A percentile compares a stretch with the other conserved stretches of the same genome.
phyloP scores from a whole-genome alignment of 2,329 filamentous ascomycete species.

The Aspergillus quadrilineatus region DNA sequence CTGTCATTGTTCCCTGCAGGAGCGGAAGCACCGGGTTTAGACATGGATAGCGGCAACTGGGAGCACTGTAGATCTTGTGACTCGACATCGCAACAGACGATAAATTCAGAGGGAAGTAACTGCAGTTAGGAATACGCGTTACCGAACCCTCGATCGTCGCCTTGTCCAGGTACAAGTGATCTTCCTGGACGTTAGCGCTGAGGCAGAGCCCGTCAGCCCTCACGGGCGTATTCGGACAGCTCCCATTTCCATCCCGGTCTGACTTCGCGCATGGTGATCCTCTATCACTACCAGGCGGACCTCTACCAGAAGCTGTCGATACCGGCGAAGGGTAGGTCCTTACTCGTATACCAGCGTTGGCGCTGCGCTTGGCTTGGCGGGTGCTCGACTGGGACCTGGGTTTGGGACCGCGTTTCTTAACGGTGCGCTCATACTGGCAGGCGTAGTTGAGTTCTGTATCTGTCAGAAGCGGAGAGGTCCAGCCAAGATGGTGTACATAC shows the following conservation, averaged over 20 bases:
- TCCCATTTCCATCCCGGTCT: too few relatives aligned
- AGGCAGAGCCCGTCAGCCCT: too few relatives aligned
- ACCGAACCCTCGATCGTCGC: background rate
- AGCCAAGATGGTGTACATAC: background rate
- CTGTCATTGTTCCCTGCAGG: constrained; percentile 41
- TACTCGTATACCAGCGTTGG: background rate
- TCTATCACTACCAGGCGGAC: too few relatives aligned
- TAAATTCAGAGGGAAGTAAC: background rate
- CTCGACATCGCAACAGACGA: background rate
- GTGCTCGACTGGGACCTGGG: constrained; percentile 1
- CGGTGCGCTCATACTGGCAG: constrained; percentile 24
- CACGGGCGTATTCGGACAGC: too few relatives aligned
- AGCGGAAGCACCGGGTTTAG: constrained; percentile 44
- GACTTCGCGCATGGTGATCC: too few relatives aligned
- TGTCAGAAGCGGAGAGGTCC: background rate
- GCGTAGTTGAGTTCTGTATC: constrained; percentile 17
- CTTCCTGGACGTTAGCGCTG: too few relatives aligned
- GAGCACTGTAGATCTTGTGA: background rate
- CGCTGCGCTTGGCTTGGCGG: background rate
- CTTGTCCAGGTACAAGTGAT: too few relatives aligned
- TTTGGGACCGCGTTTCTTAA: constrained; percentile 26
- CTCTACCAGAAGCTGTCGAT: too few relatives aligned
- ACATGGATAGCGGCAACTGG: constrained; percentile 35
- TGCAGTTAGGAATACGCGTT: background rate
- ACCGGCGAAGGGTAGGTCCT: background rate